These are phyloP conservation scores for Firmiana major DNA, from an alignment of 345 rosid species.

Conservation along the genomic window DNA sequence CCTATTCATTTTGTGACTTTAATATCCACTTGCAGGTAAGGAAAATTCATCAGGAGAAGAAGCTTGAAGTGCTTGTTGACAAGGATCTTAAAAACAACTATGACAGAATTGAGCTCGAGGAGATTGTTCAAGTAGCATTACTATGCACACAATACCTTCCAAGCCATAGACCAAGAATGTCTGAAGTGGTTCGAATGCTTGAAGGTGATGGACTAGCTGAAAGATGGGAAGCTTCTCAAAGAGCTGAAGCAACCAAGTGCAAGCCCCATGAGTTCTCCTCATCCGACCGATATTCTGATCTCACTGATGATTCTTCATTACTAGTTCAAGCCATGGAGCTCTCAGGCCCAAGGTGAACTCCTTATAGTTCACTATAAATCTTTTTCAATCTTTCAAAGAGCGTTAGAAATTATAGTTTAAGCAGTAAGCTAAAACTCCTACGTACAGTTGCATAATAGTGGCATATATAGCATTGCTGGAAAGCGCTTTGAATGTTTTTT, in stretches of 20 bases:
- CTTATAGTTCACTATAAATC: background rate
- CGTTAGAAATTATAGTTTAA: slow-evolving; percentile 18
- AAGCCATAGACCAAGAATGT: slow-evolving; percentile 84
- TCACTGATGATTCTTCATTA: slow-evolving; percentile 87
- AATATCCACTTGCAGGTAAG: slow-evolving; percentile 43
- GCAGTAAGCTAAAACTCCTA: background rate
- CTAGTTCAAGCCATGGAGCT: slow-evolving; percentile 96
- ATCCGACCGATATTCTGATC: slow-evolving; percentile 88
- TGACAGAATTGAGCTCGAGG: slow-evolving; percentile 86
- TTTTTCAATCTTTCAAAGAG: slow-evolving; percentile 1
- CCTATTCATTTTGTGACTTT: background rate
- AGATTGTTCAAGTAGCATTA: slow-evolving; percentile 86
- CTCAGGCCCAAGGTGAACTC: slow-evolving; percentile 83
- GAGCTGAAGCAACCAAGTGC: slow-evolving; percentile 52
- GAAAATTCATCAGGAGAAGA: slow-evolving; percentile 86
- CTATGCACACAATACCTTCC: slow-evolving; percentile 87
- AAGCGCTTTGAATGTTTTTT: slow-evolving; percentile 11
- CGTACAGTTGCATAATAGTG: slow-evolving; percentile 22
- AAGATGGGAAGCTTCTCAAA: slow-evolving; percentile 97
- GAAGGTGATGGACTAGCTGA: slow-evolving; percentile 98
- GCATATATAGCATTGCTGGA: slow-evolving; percentile 14
- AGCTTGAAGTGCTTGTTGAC: slow-evolving; percentile 79
- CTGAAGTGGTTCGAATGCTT: slow-evolving; percentile 91
- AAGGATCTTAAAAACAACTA: slow-evolving; percentile 73
- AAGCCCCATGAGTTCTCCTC: slow-evolving; percentile 73